These are phyloP conservation scores for Candida cerambycidarum DNA, from an alignment of 805 yeast species.

Conservation along the genomic window DNA sequence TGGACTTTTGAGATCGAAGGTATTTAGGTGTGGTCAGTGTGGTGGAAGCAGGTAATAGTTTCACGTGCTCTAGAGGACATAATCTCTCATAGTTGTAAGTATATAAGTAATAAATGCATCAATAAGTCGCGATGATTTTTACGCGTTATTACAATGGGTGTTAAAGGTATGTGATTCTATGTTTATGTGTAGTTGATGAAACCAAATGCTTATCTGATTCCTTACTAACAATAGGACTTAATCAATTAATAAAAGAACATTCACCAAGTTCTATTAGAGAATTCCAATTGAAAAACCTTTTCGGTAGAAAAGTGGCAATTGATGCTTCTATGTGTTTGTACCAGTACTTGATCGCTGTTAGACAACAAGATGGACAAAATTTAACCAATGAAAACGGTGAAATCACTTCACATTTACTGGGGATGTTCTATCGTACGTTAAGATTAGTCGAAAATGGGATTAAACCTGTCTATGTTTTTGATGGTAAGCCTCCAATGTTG, in stretches of 20 bases:
- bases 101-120: not conserved
- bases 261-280: slow-evolving; percentile 80
- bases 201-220: not conserved
- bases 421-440: slow-evolving; percentile 92
- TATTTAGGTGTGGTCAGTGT: too few species aligned
- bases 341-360: slow-evolving; percentile 92
- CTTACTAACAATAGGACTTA: slow-evolving; percentile 59
- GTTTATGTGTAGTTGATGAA: too few species aligned
- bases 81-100: too few species aligned
- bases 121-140: not conserved
- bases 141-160: slow-evolving; percentile 23
- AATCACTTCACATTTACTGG: slow-evolving; percentile 90
- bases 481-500: slow-evolving; percentile 94
- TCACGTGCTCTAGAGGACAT: too few species aligned
- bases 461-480: slow-evolving; percentile 95
- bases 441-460: slow-evolving; percentile 89
- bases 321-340: slow-evolving; percentile 96
- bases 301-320: slow-evolving; percentile 96
- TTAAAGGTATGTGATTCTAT: slow-evolving; percentile 28
- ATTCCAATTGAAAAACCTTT: slow-evolving; percentile 78
- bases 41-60: too few species aligned
- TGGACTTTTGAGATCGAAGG: slow-evolving; percentile 62
- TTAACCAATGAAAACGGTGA: slow-evolving; percentile 86
- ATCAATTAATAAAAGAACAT: slow-evolving; percentile 82
- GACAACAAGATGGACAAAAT: slow-evolving; percentile 96